Evolutionary conservation across 202 grass and related monocot species (phyloP), one percentile per base, ranked within the genome.

Genomic region (Setaria italica): DNA sequence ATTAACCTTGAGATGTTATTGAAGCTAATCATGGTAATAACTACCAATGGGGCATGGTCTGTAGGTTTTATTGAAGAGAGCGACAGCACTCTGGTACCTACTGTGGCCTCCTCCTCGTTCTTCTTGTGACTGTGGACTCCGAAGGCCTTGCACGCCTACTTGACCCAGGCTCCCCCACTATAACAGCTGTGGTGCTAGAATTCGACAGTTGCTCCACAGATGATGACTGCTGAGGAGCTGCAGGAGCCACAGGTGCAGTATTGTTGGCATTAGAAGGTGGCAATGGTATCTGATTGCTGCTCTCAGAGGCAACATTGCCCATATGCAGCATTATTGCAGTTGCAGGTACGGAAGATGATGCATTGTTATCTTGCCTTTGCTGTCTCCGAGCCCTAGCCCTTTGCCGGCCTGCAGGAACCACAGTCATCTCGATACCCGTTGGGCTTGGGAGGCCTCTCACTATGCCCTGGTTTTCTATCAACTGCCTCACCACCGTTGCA

Each of bases 101-200:
- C n/a, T 78, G 71, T 48, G 35, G 80, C 82, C 88, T 74, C 80
- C 88, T 90, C 83, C 89, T 87, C 32, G 85, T 88, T 70, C 85
- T 91, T 76, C 89, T 91, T 85, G 66, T 58, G 41, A 41, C 48
- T 81, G 76, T 62, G 37, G 74, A 32, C 51, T 71, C 81, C 3
- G 56, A 71, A 87, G 70, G 37, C 59, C 85, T 88, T 47, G 77
- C 14, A 41, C 81, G 84, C 48, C 88, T 81, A 73, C 70, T 81
- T 77, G 79, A 74, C 3, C n/a, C 77, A 79, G 72, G 50, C 29
- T 62, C 62, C 15, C 84, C 84, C 39, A 50, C 72, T 64, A 79
- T 80, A 68, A 88, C 67, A 85, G 81, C 56, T 65, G 84, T 32
- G 10, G 86, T 89, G 78, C 88, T 95, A 72, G 88, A 90, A 85